Conservation (phyloP, 2,329 filamentous ascomycete species). For the Chrysoporthe austroafricana region DNA sequence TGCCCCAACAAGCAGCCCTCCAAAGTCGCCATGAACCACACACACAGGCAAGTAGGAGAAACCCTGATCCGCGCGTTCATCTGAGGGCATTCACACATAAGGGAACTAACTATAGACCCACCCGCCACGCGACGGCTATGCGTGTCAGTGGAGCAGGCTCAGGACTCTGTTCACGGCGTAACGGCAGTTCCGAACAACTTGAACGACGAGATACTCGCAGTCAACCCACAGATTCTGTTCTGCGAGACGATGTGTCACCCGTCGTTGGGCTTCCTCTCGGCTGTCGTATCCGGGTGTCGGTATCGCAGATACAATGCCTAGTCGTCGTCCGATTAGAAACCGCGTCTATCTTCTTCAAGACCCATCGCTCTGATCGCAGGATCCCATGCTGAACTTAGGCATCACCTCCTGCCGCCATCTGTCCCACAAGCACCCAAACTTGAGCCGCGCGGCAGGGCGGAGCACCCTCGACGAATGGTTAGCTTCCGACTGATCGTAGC, state of each 20-base stretch:
- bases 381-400: not conserved
- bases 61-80: slow-evolving; percentile 3
- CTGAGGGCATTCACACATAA: slow-evolving; percentile 19
- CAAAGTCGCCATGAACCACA: not conserved
- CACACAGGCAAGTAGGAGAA: not conserved
- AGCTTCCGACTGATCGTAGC: not conserved
- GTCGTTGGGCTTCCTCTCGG: not conserved
- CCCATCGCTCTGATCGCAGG: not conserved
- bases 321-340: not conserved
- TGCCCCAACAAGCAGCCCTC: not conserved
- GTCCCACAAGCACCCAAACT: not conserved
- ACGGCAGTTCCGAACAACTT: slow-evolving; percentile 12
- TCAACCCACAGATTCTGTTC: not conserved
- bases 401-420: not conserved
- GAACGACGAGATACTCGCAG: not conserved
- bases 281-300: not conserved
- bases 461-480: not conserved
- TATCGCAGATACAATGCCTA: not conserved
- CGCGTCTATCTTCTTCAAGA: not conserved
- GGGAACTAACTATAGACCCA: slow-evolving; percentile 21
- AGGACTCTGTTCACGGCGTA: slow-evolving; percentile 8
- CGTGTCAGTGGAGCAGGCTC: slow-evolving; percentile 16
- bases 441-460: slow-evolving; percentile 4
- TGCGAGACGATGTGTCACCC: not conserved
- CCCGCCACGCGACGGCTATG: slow-evolving; percentile 27